phyloP scores from a whole-genome alignment of 345 rosid genomes.

The Erodium maritimum region DNA sequence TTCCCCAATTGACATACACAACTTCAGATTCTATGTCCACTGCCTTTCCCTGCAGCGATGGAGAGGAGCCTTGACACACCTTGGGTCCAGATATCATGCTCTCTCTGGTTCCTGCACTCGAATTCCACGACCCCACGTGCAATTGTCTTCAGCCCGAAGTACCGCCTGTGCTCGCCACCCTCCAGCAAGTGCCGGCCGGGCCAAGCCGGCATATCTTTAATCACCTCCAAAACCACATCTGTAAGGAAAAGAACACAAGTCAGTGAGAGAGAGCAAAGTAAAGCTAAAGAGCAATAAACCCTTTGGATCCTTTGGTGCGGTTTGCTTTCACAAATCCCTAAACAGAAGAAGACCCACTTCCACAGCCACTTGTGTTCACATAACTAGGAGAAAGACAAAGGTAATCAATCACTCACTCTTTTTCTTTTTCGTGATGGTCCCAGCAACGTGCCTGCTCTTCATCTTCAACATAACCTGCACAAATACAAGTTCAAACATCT shows the following conservation, averaged over 20 bases:
- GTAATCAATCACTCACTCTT: conserved; percentile 52
- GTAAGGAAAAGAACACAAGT: conserved; percentile 14
- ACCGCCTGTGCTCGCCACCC: conserved; percentile 64
- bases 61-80: conserved; percentile 75
- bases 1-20: background rate
- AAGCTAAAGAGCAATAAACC: conserved; percentile 6
- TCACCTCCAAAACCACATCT: conserved; percentile 71
- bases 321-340: conserved; percentile 84
- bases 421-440: conserved; percentile 95
- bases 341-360: conserved; percentile 47
- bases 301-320: conserved; percentile 19
- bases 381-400: conserved; percentile 36
- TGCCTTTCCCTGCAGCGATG: conserved; percentile 45
- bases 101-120: conserved; percentile 68
- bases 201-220: conserved; percentile 75
- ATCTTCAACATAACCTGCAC: conserved; percentile 86
- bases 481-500: conserved; percentile 24
- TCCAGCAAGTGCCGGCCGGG: conserved; percentile 77
- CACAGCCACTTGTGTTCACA: conserved; percentile 32
- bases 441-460: conserved; percentile 93
- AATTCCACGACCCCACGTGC: conserved; percentile 57
- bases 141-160: conserved; percentile 65
- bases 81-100: conserved; percentile 81
- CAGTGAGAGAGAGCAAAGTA: conserved; percentile 3
- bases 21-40: conserved; percentile 38